Evolutionary conservation across 345 rosid species (phyloP), one percentile per base, ranked within the genome.

Genomic region (Erodium maritimum): DNA sequence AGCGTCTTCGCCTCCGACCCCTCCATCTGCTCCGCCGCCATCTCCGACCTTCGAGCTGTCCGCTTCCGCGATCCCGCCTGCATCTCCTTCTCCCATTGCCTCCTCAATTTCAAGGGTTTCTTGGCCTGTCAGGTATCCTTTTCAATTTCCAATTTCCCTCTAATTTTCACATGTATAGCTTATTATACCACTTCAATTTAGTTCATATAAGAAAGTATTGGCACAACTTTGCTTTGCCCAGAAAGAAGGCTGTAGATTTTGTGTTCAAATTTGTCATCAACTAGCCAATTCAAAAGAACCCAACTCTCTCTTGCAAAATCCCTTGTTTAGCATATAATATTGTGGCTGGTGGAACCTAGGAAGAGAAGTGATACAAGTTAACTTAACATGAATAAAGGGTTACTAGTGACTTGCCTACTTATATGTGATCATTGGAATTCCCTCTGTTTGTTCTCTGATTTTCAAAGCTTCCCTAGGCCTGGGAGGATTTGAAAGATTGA

Each of bases 41-140:
- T 91, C 57, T 90, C 98, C 46, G 98, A 91, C 65, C 93, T 91
- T 1, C 90, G 85, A 55, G 98, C 98, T 42, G 86, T 83, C 62
- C 86, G 84, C 33, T 77, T 71, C 21, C 86, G 96, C 21, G 98
- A 91, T 66, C 96, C 98, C 0, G 96, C 98, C 50, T 91, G 98
- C 54, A 85, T 88, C 34, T 91, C 99, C 13, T 91, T 86, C 82
- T 83, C 99, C 17, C 99, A 93, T 61, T 93, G 99, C 71, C 85
- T 93, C 20, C 96, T 93, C 65, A 93, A 93, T 69, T 93, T 86
- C 66, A 93, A 93, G 71, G 99, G 99, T 19, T 93, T 93, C 78
- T 61, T 93, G 57, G 95, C 96, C 0, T 89, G 91, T 60, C 99
- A 93, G 95, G 99, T 83, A 54, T 33, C 21, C 12, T 5, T 24